Base-by-base conservation (phyloP, 2,329 filamentous ascomycete species). In the Fusarium pseudoanthophilum region DNA sequence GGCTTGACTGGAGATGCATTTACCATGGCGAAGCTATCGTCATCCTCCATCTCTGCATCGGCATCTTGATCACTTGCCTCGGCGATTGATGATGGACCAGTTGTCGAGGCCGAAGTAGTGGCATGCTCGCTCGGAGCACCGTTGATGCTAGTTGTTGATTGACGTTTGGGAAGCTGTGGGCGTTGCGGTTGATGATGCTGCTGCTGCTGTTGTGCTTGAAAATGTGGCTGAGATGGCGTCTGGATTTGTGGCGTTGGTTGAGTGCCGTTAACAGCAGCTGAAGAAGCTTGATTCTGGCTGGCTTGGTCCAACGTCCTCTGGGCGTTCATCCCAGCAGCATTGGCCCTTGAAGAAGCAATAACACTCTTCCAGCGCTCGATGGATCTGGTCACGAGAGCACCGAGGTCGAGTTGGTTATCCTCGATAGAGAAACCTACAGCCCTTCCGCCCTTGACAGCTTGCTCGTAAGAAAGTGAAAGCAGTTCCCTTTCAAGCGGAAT, bases 281-380 rank as follows among this genome's bases (percentile, higher is more conserved):
- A 63, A 58, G 77, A 64, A 32, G 71, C 52, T 63, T 75, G 67
- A 36, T 74, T 66, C 61, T 75, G 67, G 37, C 75, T 66, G 48
- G 78, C 34, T 56, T 83, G 82, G 24, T 86, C 84, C 18, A 91
- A 78, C 5, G 86, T 74, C 49, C 83, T 84, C 72, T 91, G 89
- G 6, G 84, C 83, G 55, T 81, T 80, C 81, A 90, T 84, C 24
- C 88, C 87, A 21, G 71, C 72, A n/a, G 76, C 76, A 7, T 81
- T 79, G 9, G 81, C 82, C 45, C 88, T 84, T 5, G 85, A 83
- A 11, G 87, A 85, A n/a, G 85, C 82, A 18, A 92, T 87, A 21
- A 91, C 88, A 9, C 82, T 84, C 80, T 90, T 92, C 90, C 90
- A 92, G 36, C 89, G 84, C 48, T 88, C 86, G 64, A 92, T 90